phyloP scores from a whole-genome alignment of 208 protist species.

The Trypanosoma brucei region DNA sequence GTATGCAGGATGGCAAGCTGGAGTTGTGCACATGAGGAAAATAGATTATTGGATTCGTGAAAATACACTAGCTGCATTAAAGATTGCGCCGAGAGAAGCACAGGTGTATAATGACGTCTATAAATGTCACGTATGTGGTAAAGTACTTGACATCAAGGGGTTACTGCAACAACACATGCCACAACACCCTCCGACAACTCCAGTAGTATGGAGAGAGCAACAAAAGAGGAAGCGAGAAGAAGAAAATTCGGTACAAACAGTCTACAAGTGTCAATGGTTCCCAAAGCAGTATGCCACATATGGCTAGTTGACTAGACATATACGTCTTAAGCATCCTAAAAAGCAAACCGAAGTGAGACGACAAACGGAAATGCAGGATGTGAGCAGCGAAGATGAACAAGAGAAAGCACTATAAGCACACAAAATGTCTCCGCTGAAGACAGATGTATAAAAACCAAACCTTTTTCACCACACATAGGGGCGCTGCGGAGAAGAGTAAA shows the following conservation, averaged over 20 bases:
- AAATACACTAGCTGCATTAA: not conserved
- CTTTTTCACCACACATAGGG: too few relatives aligned
- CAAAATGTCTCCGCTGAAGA: too few relatives aligned
- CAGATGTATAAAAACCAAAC: too few relatives aligned
- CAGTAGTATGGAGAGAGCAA: too few relatives aligned
- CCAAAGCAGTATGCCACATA: not conserved
- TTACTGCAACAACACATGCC: slow-evolving; percentile 1
- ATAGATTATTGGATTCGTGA: not conserved
- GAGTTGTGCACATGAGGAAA: slow-evolving; percentile 11
- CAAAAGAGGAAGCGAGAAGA: not conserved
- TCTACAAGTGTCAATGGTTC: not conserved
- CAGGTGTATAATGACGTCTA: not conserved
- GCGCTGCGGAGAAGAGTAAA: too few relatives aligned
- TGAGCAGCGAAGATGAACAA: too few relatives aligned
- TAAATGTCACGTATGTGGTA: not conserved
- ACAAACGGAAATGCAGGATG: too few relatives aligned
- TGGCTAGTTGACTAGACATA: not conserved
- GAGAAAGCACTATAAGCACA: too few relatives aligned
- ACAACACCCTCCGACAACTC: not conserved
- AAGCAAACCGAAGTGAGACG: too few relatives aligned
- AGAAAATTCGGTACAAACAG: not conserved
- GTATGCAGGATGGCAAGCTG: slow-evolving; percentile 7
- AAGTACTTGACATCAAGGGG: not conserved
- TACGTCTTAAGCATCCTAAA: not conserved
- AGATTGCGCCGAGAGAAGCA: not conserved